A percentile compares a stretch with the other conserved stretches of the same genome.
Evolutionary conservation across 768 basidiomycete species (phyloP).

Genomic region (Termitomyces sp.): DNA sequence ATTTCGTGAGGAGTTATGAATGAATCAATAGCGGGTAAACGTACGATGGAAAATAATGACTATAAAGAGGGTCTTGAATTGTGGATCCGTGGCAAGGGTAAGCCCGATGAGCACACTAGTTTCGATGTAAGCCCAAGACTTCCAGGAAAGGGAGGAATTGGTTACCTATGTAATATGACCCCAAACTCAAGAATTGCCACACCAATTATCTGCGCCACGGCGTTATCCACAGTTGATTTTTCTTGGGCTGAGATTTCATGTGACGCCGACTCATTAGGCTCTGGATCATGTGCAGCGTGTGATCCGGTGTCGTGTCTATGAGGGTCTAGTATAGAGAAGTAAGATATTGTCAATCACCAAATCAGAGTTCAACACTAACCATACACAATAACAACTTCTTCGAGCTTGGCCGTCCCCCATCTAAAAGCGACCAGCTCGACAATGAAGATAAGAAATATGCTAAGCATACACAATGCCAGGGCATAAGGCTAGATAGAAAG

Average conservation of each 20-base stretch:
- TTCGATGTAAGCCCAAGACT: neutral
- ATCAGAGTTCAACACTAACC: slow-evolving; percentile 41
- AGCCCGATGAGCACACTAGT: slow-evolving; percentile 78
- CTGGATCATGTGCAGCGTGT: slow-evolving; percentile 70
- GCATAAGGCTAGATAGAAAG: slow-evolving; percentile 61
- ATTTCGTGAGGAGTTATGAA: neutral
- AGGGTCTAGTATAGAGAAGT: slow-evolving; percentile 37
- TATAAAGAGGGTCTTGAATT: slow-evolving; percentile 86
- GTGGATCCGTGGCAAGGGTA: slow-evolving; percentile 77
- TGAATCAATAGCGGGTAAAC: slow-evolving; percentile 24
- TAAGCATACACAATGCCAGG: slow-evolving; percentile 73
- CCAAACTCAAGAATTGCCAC: slow-evolving; percentile 94
- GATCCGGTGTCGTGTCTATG: slow-evolving; percentile 62
- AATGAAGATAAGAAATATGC: slow-evolving; percentile 83
- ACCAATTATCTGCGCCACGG: slow-evolving; percentile 74
- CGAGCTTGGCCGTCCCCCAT: slow-evolving; percentile 73
- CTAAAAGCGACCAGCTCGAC: slow-evolving; percentile 85
- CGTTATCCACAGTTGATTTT: slow-evolving; percentile 31
- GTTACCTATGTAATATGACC: slow-evolving; percentile 76
- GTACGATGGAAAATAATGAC: slow-evolving; percentile 91
- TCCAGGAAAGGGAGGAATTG: neutral
- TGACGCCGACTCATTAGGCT: slow-evolving; percentile 21
- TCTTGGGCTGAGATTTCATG: no score
- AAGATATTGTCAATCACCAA: no score
- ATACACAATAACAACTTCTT: slow-evolving; percentile 56